Base-by-base conservation (phyloP, 1,284 basidiomycete species). In the Apiotrichum mycotoxinovorans region DNA sequence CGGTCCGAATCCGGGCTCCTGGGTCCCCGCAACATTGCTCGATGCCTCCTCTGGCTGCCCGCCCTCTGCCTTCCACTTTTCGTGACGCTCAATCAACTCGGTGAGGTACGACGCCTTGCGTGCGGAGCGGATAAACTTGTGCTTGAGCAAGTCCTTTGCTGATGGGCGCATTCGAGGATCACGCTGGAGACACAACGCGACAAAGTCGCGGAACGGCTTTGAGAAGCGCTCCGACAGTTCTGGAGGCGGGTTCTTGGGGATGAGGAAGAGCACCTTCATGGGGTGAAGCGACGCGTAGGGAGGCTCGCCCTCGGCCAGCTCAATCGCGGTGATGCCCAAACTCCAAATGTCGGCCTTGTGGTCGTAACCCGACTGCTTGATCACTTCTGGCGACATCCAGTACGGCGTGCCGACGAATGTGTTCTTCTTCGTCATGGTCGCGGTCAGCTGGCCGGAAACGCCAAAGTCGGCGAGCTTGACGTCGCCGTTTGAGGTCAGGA, bases 341-440 rank as follows among this genome's bases (percentile, higher is more conserved):
- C 88, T 91, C 93, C 93, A 96, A 51, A 99, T 97, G 75, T 99
- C 95, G 14, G 95, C 95, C 73, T 97, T 98, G 76, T 94, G 89
- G 71, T 98, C 95, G 76, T 99, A 99, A 10, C 96, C 96, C 61
- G 91, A 95, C 79, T 98, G 95, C 78, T 98, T 98, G 81, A 99
- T 98, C 23, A 98, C 95, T 75, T 99, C 95, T 9, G 95, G 95
- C 23, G 91, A 93, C 95, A 99, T 99, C 93, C 93, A 96, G 72
- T 94, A 95, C 2, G 91, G 91, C 17, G 94, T 95, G 30, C 95
- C 91, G 51, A 98, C 94, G 72, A 98, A 97, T 0, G 93, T 97
- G 69, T 98, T 98, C 83, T 98, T 98, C 85, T 96, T 96, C n/a
- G 92, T 92, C 56, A 96, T 82, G 0, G 92, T 96, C 3, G 91